phyloP scores from a whole-genome alignment of 108 stramenopile species.

The Pseudonitzschia pungens region DNA sequence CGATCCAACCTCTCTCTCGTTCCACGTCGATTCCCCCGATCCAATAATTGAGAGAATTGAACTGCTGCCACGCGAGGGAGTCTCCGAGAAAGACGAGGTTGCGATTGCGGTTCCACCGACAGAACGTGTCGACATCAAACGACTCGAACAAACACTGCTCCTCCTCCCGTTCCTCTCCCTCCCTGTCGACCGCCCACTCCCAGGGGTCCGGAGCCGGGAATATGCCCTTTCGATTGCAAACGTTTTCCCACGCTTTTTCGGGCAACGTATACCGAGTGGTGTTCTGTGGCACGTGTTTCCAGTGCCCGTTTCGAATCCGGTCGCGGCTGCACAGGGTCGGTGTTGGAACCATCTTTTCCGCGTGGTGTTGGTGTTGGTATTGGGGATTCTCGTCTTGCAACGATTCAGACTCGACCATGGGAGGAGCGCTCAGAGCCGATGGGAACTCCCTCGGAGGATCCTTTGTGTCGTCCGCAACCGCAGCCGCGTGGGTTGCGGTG shows the following conservation, averaged over 20 bases:
- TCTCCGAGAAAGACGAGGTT: slow-evolving; percentile 10
- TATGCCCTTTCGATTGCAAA: neutral
- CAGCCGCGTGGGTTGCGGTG: no score
- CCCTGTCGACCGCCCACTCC: slow-evolving; percentile 1
- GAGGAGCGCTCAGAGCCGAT: no score
- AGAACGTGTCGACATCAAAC: slow-evolving; percentile 7
- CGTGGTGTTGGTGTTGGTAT: no score
- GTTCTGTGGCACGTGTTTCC: slow-evolving; percentile 6
- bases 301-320: slow-evolving; percentile 11
- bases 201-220: neutral
- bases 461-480: no score
- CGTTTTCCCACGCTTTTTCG: slow-evolving; percentile 9
- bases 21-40: neutral
- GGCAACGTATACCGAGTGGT: neutral
- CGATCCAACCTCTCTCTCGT: neutral
- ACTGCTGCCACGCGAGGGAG: slow-evolving; percentile 14
- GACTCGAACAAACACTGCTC: neutral
- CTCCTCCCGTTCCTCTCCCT: neutral
- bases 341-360: no score
- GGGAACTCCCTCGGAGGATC: no score
- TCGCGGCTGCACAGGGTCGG: slow-evolving; percentile 5
- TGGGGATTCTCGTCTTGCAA: no score
- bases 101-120: neutral
- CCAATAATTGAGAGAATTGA: slow-evolving; percentile 3
- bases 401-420: no score